Evolutionary conservation across 768 basidiomycete species (phyloP).

Genomic region (Boletus pseudo-olivaceus): DNA sequence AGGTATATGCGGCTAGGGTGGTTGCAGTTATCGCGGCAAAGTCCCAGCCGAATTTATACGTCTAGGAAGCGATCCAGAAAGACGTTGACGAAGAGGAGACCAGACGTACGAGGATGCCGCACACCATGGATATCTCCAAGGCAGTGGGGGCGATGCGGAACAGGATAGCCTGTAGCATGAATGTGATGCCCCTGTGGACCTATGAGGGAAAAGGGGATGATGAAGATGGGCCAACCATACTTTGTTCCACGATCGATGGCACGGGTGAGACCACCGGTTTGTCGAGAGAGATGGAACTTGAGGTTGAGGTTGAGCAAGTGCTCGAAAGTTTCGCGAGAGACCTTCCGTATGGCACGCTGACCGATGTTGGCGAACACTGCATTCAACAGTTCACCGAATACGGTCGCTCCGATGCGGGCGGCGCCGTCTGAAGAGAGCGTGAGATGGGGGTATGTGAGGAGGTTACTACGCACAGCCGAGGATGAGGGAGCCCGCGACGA

Average conservation of each 20-base stretch:
- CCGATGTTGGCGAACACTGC: slow-evolving; percentile 96
- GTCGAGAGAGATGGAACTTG: slow-evolving; percentile 86
- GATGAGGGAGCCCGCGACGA: slow-evolving; percentile 85
- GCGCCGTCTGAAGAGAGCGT: slow-evolving; percentile 63
- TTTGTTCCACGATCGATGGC: slow-evolving; percentile 98
- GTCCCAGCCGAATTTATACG: slow-evolving; percentile 96
- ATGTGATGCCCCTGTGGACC: slow-evolving; percentile 81
- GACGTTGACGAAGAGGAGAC: neutral
- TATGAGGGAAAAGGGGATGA: neutral
- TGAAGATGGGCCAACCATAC: slow-evolving; percentile 39
- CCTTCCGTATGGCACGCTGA: slow-evolving; percentile 89
- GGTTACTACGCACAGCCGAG: slow-evolving; percentile 72
- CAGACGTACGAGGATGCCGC: slow-evolving; percentile 82
- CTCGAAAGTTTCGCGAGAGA: slow-evolving; percentile 93
- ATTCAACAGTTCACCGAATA: slow-evolving; percentile 90
- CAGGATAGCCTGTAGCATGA: slow-evolving; percentile 87
- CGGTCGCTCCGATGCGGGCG: slow-evolving; percentile 83
- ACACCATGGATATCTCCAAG: slow-evolving; percentile 93
- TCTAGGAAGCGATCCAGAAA: slow-evolving; percentile 43
- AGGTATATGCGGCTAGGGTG: slow-evolving; percentile 88
- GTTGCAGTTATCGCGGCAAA: slow-evolving; percentile 87
- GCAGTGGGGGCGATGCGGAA: slow-evolving; percentile 97
- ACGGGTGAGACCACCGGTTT: slow-evolving; percentile 93
- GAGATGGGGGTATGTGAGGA: neutral
- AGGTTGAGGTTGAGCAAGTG: slow-evolving; percentile 90